phyloP scores from a whole-genome alignment of 2,329 filamentous ascomycete genomes.

The Pseudocercospora fuligena region DNA sequence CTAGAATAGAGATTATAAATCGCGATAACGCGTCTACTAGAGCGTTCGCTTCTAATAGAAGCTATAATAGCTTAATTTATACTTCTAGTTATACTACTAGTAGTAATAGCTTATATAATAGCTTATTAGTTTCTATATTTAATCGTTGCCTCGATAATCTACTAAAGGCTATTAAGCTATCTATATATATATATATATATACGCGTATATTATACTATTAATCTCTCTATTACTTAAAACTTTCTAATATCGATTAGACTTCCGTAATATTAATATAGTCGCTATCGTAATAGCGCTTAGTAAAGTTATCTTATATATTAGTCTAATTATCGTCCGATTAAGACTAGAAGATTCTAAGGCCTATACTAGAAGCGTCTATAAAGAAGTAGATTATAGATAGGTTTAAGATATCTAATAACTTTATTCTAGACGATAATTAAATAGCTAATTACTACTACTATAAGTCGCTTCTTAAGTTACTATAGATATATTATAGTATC shows the following conservation, averaged over 20 bases:
- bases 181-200: neutral
- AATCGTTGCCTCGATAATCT: neutral
- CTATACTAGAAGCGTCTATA: neutral
- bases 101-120: neutral
- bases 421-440: no score
- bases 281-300: neutral
- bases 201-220: neutral
- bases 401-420: no score
- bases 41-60: no score
- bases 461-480: no score
- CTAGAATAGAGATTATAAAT: no score
- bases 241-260: neutral
- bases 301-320: neutral
- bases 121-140: neutral
- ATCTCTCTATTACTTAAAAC: neutral
- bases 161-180: neutral
- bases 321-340: neutral
- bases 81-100: neutral
- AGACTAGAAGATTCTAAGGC: neutral
- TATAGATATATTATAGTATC: no score
- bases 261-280: neutral
- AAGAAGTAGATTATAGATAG: neutral
- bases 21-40: no score
- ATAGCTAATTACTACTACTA: no score
- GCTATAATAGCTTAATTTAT: no score